phyloP scores from a whole-genome alignment of 176 grass and related monocot genomes.

The Oryza officinalis region DNA sequence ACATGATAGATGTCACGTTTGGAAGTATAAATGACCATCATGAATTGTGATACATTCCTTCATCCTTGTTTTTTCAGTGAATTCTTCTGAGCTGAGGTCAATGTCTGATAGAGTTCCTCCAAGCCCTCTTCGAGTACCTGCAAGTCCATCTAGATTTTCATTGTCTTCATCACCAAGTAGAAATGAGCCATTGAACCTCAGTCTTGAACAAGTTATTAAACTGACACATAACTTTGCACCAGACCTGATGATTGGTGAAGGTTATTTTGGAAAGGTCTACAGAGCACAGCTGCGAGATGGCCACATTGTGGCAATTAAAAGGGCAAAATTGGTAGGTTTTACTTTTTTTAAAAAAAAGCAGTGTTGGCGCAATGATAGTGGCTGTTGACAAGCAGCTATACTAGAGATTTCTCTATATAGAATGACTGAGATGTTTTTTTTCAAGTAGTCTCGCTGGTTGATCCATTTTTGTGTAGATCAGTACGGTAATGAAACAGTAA shows the following conservation, averaged over 20 bases:
- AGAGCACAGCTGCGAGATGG: conserved; percentile 67
- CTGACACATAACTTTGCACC: conserved; percentile 85
- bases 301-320: conserved; percentile 74
- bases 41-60: conserved; percentile 29
- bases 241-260: conserved; percentile 64
- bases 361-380: too few species aligned
- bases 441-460: background rate
- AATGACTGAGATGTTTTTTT: background rate
- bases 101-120: conserved; percentile 57
- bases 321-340: conserved; percentile 74
- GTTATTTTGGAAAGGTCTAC: conserved; percentile 89
- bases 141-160: conserved; percentile 91
- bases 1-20: background rate
- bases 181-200: conserved; percentile 70
- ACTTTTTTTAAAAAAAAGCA: background rate
- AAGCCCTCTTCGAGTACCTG: conserved; percentile 63
- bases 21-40: background rate
- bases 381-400: background rate
- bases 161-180: conserved; percentile 62
- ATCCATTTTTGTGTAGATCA: conserved; percentile 20
- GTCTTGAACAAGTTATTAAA: conserved; percentile 75
- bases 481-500: background rate
- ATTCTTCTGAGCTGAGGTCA: conserved; percentile 66
- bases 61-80: conserved; percentile 48
- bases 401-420: background rate